Conservation (phyloP, 331 rosid genomes). For the Malus hybrid region DNA sequence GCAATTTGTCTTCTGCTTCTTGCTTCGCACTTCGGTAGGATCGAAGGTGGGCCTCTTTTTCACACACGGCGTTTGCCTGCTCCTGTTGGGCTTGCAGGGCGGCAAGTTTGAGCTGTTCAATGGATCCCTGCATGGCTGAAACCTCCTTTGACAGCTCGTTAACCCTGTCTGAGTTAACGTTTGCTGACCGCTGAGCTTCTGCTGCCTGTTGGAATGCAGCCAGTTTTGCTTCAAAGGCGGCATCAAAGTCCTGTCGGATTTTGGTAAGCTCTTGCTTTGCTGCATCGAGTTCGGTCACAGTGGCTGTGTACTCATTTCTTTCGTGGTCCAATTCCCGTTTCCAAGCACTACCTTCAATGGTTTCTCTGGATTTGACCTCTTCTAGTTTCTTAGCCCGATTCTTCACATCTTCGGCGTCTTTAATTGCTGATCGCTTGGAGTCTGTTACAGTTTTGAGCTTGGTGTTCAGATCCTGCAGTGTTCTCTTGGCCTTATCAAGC, state of each 20-base stretch:
- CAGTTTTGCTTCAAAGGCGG: constrained; percentile 64
- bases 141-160: constrained; percentile 49
- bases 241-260: constrained; percentile 71
- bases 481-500: constrained; percentile 57
- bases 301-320: constrained; percentile 40
- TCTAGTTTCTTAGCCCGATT: constrained; percentile 37
- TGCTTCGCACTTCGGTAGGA: constrained; percentile 32
- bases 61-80: constrained; percentile 27
- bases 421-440: constrained; percentile 53
- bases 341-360: constrained; percentile 44
- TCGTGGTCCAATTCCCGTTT: constrained; percentile 51
- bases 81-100: constrained; percentile 40
- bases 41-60: constrained; percentile 22
- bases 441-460: constrained; percentile 34
- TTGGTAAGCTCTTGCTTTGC: constrained; percentile 71
- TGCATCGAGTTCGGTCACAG: constrained; percentile 52
- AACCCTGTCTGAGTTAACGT: constrained; percentile 42
- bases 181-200: constrained; percentile 64
- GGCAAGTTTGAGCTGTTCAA: constrained; percentile 41
- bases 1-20: constrained; percentile 39
- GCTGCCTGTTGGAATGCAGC: constrained; percentile 62
- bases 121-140: constrained; percentile 37
- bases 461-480: constrained; percentile 37
- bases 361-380: constrained; percentile 30
- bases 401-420: constrained; percentile 41